phyloP scores from a whole-genome alignment of 140 eudicot species.

The Senecio squalidus region DNA sequence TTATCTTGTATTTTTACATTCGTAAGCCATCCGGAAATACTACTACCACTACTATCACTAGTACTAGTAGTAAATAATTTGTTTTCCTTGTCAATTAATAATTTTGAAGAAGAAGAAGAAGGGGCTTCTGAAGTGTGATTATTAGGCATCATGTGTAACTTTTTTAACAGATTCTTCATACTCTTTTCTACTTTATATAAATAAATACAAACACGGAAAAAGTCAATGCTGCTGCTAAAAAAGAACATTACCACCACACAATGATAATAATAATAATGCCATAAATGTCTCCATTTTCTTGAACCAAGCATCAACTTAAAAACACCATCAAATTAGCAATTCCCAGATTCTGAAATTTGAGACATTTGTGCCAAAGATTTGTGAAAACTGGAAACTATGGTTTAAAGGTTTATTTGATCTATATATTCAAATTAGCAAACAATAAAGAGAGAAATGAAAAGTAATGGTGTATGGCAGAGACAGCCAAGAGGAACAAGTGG shows the following conservation, averaged over 20 bases:
- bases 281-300: slow-evolving; percentile 57
- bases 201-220: not conserved
- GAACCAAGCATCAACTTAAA: slow-evolving; percentile 41
- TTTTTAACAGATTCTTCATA: slow-evolving; percentile 78
- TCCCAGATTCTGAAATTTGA: not conserved
- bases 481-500: not conserved
- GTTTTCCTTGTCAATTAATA: slow-evolving; percentile 35
- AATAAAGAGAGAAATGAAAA: not conserved
- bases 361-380: too few relatives aligned
- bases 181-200: slow-evolving; percentile 10
- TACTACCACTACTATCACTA: slow-evolving; percentile 29
- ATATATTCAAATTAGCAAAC: not conserved
- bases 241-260: slow-evolving; percentile 12
- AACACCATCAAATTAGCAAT: not conserved
- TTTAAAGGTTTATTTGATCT: not conserved
- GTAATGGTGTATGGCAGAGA: not conserved
- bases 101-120: slow-evolving; percentile 43
- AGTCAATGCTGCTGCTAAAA: slow-evolving; percentile 44
- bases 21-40: slow-evolving; percentile 70
- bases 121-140: slow-evolving; percentile 53
- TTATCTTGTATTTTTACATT: slow-evolving; percentile 35
- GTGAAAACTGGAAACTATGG: not conserved
- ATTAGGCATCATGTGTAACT: slow-evolving; percentile 61
- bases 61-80: slow-evolving; percentile 34
- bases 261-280: slow-evolving; percentile 29